Conservation (phyloP, 345 rosid species). For the Corymbia maculata region DNA sequence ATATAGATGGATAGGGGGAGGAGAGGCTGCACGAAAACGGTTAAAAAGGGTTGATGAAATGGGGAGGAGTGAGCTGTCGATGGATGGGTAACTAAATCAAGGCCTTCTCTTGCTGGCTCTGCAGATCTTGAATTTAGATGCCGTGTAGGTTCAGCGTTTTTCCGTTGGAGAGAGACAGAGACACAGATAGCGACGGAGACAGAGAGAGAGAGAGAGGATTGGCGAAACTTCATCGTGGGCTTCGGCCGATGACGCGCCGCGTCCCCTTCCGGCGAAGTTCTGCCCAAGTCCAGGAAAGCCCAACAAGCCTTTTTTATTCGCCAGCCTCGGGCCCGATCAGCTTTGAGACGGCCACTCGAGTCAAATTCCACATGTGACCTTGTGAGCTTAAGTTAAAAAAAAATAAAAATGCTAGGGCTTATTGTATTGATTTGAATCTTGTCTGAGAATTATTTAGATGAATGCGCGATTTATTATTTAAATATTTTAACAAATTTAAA, state of each 20-base stretch:
- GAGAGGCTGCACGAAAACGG: background rate
- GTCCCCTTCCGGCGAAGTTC: background rate
- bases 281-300: background rate
- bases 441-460: too few species aligned
- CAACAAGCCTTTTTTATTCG: background rate
- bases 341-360: background rate
- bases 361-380: background rate
- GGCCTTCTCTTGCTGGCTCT: background rate
- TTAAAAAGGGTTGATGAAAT: background rate
- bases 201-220: background rate
- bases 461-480: too few species aligned
- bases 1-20: background rate
- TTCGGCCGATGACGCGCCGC: background rate
- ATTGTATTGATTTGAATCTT: too few species aligned
- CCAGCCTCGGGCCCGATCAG: background rate
- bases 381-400: too few species aligned
- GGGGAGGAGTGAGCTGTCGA: background rate
- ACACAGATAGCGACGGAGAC: background rate
- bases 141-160: conserved; percentile 13
- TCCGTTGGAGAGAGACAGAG: background rate
- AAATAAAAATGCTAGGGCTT: too few species aligned
- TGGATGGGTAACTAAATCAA: background rate
- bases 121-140: background rate
- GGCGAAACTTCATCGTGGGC: conserved; percentile 4
- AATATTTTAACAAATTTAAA: too few species aligned